Base-by-base conservation (phyloP, 2,329 filamentous ascomycete genomes). In the Capronia americana region DNA sequence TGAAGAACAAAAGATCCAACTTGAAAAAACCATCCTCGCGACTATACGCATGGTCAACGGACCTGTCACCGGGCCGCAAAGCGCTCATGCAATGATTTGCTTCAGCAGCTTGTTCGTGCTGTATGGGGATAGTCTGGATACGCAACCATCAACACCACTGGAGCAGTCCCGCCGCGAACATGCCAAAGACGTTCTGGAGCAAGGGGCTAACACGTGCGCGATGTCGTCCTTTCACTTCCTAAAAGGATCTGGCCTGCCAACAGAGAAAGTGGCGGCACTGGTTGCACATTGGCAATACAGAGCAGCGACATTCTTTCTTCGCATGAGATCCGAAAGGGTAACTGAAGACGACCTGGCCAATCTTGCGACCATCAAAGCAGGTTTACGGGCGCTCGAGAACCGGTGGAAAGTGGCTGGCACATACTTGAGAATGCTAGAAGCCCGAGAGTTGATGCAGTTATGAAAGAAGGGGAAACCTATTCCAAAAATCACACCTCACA, bases 341-440 rank as follows among this genome's bases (percentile, higher is more conserved):
- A 60, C 53, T 28, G 46, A 44, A n/a, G 57, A 60, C 5, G n/a
- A 60, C 11, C 26, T 12, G 23, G 20, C 6, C 23, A 34, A 24
- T n/a, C 12, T 60, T 11, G n/a, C 41, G 57, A 60, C 30, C 20
- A 28, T 51, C 7, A 60, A 60, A 30, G 17, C 2, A 11, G 57
- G 57, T 17, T 24, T 60, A 44, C 20, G 17, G 11, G 28, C 7
- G 4, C 44, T 60, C 8, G 57, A 53, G 14, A 53, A 24, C 1
- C n/a, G 44, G 14, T 60, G 44, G 44, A 60, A 53, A n/a, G 46
- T 60, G 30, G 57, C 57, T 53, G 57, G 57, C 32, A 51, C 23
- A 28, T 60, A 60, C 44, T 20, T 60, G 23, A 41, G 57, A 41
- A 61, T 61, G 57, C n/a, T 61, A 3, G 57, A 53, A 28, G 57